These are phyloP conservation scores for Lactarius vividus DNA, from an alignment of 768 basidiomycete genomes.

Conservation along the genomic window DNA sequence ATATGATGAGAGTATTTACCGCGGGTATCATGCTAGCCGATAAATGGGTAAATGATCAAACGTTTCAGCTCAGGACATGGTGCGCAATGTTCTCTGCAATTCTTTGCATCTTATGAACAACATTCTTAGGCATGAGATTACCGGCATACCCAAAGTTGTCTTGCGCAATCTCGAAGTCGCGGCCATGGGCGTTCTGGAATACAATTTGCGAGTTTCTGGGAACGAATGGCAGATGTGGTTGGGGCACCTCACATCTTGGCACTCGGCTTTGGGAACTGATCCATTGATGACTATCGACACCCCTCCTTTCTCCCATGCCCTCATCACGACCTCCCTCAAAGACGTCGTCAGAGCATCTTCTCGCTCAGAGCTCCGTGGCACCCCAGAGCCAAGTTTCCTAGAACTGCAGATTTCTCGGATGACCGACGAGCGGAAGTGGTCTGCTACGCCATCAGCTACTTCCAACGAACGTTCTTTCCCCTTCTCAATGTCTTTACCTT, in stretches of 20 bases:
- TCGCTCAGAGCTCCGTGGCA: constrained; percentile 12
- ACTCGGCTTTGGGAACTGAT: constrained; percentile 21
- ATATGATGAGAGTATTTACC: constrained; percentile 38
- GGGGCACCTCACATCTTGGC: constrained; percentile 26
- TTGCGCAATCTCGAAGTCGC: constrained; percentile 24
- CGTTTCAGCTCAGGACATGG: constrained; percentile 35
- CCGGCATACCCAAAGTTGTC: constrained; percentile 19
- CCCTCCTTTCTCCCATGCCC: constrained; percentile 18
- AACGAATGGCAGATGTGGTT: constrained; percentile 28
- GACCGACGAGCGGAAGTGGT: background rate
- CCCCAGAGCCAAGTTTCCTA: constrained; percentile 21
- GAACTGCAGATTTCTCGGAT: constrained; percentile 20
- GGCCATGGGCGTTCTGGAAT: constrained; percentile 26
- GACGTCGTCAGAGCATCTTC: constrained; percentile 22
- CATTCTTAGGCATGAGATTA: constrained; percentile 21
- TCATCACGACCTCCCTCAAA: constrained; percentile 23
- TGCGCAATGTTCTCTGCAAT: constrained; percentile 22
- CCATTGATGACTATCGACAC: constrained; percentile 15
- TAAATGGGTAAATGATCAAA: constrained; percentile 36
- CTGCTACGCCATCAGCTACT: background rate
- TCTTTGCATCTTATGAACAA: constrained; percentile 1
- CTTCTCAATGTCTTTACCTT: constrained; percentile 2
- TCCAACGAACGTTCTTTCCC: constrained; percentile 2
- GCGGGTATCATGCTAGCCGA: constrained; percentile 38
- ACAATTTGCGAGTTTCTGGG: constrained; percentile 21